Evolutionary conservation across 2,329 filamentous ascomycete species (phyloP).

Genomic region (Daldinia sp.): DNA sequence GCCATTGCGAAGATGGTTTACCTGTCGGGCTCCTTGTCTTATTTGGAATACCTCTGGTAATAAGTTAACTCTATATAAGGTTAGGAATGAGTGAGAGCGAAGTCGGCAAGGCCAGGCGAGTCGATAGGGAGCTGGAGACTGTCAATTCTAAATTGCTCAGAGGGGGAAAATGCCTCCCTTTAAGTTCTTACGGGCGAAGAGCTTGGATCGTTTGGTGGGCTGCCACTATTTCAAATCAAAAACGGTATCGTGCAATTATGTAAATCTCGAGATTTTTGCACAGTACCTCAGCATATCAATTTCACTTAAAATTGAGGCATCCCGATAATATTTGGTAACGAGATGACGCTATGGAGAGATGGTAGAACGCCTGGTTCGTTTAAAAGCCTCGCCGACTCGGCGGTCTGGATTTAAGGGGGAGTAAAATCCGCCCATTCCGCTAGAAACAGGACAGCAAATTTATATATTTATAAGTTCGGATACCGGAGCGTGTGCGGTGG

Average conservation of each 20-base stretch:
- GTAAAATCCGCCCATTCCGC: background rate
- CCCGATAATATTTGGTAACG: background rate
- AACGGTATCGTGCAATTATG: background rate
- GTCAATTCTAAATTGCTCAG: background rate
- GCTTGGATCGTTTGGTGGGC: background rate
- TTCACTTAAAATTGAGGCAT: background rate
- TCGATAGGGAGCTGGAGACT: background rate
- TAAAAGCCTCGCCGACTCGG: background rate
- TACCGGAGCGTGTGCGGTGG: background rate
- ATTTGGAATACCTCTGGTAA: background rate
- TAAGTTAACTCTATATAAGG: background rate
- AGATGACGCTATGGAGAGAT: background rate
- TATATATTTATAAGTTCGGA: background rate
- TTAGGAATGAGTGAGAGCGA: background rate
- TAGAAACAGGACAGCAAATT: too few relatives aligned
- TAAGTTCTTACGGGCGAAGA: background rate
- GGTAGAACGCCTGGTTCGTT: background rate
- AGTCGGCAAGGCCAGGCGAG: background rate
- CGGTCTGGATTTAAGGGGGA: background rate
- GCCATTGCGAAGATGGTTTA: slow-evolving; percentile 6
- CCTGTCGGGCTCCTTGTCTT: background rate
- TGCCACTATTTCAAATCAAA: too few relatives aligned
- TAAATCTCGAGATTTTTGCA: background rate
- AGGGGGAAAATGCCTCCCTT: background rate
- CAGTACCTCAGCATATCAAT: background rate